Percentiles rank a stretch among this genome's conserved stretches.
Conservation (phyloP, 768 basidiomycete genomes). For the Lactarius indigo region DNA sequence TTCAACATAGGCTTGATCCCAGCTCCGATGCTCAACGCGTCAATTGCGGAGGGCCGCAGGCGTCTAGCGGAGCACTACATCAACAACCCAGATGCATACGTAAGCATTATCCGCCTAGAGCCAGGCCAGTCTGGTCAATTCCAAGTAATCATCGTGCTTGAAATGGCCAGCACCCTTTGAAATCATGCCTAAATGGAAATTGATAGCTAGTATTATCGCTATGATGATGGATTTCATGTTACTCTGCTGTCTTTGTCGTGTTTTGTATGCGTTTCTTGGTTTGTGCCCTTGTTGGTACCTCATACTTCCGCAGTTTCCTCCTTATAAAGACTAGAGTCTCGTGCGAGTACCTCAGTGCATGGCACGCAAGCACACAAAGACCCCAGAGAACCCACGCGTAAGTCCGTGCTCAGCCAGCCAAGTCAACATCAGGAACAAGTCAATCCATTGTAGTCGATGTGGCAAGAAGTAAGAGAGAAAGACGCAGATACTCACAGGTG, state of each 20-base stretch:
- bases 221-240: not conserved
- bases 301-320: too few relatives aligned
- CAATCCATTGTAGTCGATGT: too few relatives aligned
- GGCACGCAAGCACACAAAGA: too few relatives aligned
- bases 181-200: not conserved
- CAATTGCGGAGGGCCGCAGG: not conserved
- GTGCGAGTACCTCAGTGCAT: too few relatives aligned
- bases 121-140: not conserved
- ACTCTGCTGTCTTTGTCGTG: not conserved
- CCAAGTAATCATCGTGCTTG: not conserved
- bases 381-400: too few relatives aligned
- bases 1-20: too few relatives aligned
- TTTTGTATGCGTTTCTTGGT: not conserved
- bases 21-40: not conserved
- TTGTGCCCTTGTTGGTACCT: too few relatives aligned
- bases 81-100: not conserved
- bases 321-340: too few relatives aligned
- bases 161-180: not conserved
- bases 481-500: too few relatives aligned
- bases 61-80: not conserved
- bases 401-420: too few relatives aligned
- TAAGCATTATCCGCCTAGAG: not conserved
- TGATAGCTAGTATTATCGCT: not conserved
- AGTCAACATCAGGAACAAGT: too few relatives aligned
- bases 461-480: too few relatives aligned